Evolutionary conservation across 768 basidiomycete species (phyloP).

Genomic region (Mycena vulgaris): DNA sequence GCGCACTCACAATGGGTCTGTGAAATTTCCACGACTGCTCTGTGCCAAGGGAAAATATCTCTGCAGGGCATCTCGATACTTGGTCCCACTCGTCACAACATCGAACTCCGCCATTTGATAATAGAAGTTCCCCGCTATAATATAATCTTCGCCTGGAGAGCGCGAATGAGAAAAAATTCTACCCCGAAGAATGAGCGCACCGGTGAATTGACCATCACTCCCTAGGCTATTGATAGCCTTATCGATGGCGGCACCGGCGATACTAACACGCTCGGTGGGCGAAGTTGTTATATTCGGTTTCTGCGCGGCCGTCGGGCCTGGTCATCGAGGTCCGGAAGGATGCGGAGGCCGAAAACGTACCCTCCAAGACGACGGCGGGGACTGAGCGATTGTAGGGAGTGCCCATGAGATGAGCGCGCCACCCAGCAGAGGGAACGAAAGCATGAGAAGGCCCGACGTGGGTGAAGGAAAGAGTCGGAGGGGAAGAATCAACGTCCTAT

Average conservation of each 20-base stretch:
- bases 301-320: too few species aligned
- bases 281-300: conserved; percentile 44
- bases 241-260: neutral
- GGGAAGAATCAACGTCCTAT: too few species aligned
- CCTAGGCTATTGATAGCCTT: neutral
- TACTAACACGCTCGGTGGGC: conserved; percentile 49
- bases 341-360: too few species aligned
- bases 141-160: neutral
- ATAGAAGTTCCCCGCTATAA: neutral
- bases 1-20: neutral
- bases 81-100: neutral
- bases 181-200: neutral
- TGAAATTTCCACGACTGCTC: neutral
- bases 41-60: neutral
- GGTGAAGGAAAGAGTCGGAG: too few species aligned
- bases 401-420: too few species aligned
- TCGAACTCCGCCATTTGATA: conserved; percentile 24
- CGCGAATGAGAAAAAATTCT: neutral
- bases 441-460: too few species aligned
- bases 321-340: too few species aligned
- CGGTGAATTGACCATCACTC: neutral
- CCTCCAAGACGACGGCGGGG: too few species aligned
- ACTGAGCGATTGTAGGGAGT: too few species aligned
- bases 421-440: too few species aligned
- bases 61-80: neutral